These are phyloP conservation scores for Deinandra increscens DNA, from an alignment of 129 eudicot species.

Conservation along the genomic window DNA sequence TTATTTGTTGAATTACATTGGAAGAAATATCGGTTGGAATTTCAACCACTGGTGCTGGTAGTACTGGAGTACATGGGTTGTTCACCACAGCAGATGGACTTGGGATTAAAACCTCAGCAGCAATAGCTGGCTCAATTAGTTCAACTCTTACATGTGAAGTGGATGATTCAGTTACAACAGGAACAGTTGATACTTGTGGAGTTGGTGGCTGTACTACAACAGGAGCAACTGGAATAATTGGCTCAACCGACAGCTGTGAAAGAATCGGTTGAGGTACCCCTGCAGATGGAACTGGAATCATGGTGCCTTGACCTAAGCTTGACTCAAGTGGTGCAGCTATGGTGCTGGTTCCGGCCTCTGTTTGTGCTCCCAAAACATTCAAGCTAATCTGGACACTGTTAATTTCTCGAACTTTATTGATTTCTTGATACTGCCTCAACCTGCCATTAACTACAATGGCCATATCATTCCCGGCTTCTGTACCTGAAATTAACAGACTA, in stretches of 20 bases:
- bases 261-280: conserved; percentile 20
- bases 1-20: neutral
- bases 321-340: conserved; percentile 8
- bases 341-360: neutral
- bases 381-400: neutral
- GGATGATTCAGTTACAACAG: conserved; percentile 7
- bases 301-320: conserved; percentile 9
- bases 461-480: conserved; percentile 38
- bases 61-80: neutral
- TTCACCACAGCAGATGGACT: conserved; percentile 7
- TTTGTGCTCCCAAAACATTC: conserved; percentile 6
- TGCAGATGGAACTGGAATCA: conserved; percentile 14
- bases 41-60: neutral
- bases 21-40: neutral
- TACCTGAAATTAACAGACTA: conserved; percentile 24
- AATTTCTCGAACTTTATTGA: conserved; percentile 24
- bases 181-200: neutral
- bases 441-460: conserved; percentile 46
- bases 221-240: neutral
- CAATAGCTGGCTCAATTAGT: neutral
- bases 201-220: neutral
- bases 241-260: neutral
- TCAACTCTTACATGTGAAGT: neutral
- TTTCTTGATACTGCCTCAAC: conserved; percentile 32
- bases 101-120: neutral